Conservation (phyloP, 345 rosid species). For the Populus euphratica region DNA sequence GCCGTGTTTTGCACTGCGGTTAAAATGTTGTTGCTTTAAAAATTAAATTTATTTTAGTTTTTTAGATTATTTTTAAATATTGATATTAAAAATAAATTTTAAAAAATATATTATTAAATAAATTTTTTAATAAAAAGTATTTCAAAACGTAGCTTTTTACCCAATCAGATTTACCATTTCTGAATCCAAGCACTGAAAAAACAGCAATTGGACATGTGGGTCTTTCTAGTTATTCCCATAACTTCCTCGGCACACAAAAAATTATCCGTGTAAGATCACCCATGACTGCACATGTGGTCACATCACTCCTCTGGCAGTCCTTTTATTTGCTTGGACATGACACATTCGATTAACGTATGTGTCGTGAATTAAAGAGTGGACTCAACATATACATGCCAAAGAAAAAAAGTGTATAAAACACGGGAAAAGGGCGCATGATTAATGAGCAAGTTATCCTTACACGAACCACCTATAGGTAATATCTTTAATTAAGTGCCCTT, state of each 20-base stretch:
- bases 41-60: no score
- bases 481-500: not conserved
- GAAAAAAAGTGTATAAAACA: not conserved
- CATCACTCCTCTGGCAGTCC: not conserved
- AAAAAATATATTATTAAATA: no score
- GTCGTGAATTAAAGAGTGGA: not conserved
- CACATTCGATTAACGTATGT: not conserved
- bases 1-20: no score
- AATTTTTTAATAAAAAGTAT: no score
- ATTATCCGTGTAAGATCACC: not conserved
- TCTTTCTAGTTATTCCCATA: not conserved
- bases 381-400: not conserved
- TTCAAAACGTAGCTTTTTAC: no score
- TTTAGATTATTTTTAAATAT: no score
- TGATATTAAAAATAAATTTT: no score
- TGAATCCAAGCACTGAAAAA: no score
- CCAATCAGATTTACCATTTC: no score
- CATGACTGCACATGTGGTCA: not conserved
- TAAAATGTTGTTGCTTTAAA: no score
- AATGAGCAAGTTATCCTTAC: not conserved
- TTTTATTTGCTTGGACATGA: conserved; percentile 7
- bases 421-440: not conserved
- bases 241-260: not conserved
- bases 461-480: not conserved
- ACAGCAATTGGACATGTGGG: no score